Conservation (phyloP, 208 protist genomes). For the Trypanosoma avium region DNA sequence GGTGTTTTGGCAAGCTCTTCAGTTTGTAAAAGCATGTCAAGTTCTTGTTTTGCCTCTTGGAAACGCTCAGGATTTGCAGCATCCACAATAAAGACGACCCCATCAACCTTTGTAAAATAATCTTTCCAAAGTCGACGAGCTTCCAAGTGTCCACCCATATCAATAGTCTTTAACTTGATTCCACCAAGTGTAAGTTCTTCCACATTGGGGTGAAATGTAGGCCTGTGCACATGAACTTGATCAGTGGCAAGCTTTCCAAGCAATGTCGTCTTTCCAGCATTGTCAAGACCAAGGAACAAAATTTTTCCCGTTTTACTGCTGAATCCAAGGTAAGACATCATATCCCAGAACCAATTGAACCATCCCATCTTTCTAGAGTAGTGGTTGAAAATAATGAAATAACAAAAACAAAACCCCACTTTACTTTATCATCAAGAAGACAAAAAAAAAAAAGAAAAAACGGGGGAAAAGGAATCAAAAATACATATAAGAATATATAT, state of each 20-base stretch:
- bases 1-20: constrained; percentile 96
- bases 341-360: constrained; percentile 94
- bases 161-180: constrained; percentile 99
- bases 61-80: constrained; percentile 96
- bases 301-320: constrained; percentile 94
- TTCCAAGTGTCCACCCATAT: constrained; percentile 98
- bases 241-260: constrained; percentile 94
- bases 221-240: constrained; percentile 87
- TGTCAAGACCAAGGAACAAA: constrained; percentile 99
- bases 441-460: constrained; percentile 26
- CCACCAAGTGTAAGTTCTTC: constrained; percentile 98
- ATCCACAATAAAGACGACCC: constrained; percentile 99
- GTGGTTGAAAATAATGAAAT: background rate
- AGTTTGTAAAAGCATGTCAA: constrained; percentile 95
- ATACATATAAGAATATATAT: background rate
- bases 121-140: constrained; percentile 98
- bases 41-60: constrained; percentile 94
- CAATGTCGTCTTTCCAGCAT: constrained; percentile 99
- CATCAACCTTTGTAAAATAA: constrained; percentile 99
- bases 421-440: constrained; percentile 17
- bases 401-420: background rate
- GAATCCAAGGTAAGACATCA: constrained; percentile 91
- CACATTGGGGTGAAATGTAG: constrained; percentile 92
- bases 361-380: constrained; percentile 46
- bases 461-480: background rate